These are phyloP conservation scores for Saccharomyces hybrid DNA, from an alignment of 1,139 yeast genomes.

Conservation along the genomic window DNA sequence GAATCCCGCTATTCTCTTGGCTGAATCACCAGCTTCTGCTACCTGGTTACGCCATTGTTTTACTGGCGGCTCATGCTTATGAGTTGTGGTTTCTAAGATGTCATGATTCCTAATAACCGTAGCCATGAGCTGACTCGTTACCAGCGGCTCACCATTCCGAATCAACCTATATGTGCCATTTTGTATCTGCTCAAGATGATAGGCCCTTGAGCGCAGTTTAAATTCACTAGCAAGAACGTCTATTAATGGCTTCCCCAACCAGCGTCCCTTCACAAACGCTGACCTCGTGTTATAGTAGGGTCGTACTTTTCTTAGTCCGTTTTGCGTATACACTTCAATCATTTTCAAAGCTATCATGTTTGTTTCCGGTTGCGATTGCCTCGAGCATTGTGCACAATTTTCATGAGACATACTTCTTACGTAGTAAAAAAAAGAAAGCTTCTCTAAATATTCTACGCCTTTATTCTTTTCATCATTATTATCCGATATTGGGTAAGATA, in stretches of 20 bases:
- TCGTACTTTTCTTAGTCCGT: slow-evolving; percentile 55
- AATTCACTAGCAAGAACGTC: slow-evolving; percentile 75
- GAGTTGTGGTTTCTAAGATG: slow-evolving; percentile 40
- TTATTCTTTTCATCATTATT: not conserved
- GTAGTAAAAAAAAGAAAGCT: not conserved
- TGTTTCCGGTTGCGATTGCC: not conserved
- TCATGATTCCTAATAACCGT: slow-evolving; percentile 39
- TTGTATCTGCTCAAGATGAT: slow-evolving; percentile 17
- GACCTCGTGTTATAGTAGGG: slow-evolving; percentile 80
- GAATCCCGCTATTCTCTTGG: slow-evolving; percentile 7
- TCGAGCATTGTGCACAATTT: not conserved
- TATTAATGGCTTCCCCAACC: slow-evolving; percentile 67
- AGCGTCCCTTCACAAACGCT: slow-evolving; percentile 79
- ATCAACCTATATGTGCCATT: slow-evolving; percentile 17
- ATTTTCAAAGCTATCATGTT: not conserved
- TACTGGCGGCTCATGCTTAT: slow-evolving; percentile 59
- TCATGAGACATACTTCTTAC: not conserved
- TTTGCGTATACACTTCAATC: slow-evolving; percentile 18
- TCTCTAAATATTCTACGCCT: too few species aligned
- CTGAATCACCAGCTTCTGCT: slow-evolving; percentile 15
- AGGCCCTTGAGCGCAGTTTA: slow-evolving; percentile 32
- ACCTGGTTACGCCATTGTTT: slow-evolving; percentile 27
- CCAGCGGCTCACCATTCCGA: slow-evolving; percentile 16
- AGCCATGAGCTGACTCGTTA: slow-evolving; percentile 11
- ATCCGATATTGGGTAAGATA: not conserved